Base-by-base conservation (phyloP, 2,329 filamentous ascomycete species). In the Allantophomopsis cytisporea region DNA sequence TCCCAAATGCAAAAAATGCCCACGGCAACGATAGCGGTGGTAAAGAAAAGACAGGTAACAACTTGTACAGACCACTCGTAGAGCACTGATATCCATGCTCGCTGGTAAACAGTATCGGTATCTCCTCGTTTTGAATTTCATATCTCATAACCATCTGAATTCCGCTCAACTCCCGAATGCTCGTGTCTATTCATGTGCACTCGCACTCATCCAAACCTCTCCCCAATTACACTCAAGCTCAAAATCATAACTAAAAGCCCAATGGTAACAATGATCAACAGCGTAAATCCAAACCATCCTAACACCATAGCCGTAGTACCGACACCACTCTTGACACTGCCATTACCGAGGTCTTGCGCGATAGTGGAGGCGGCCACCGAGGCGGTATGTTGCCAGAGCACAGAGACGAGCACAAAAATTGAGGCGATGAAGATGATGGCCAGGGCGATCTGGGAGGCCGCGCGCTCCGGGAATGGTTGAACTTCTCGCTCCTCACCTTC, bases 221-320 rank as follows among this genome's bases (percentile, higher is more conserved):
- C 71, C 50, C 76, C 71, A 47, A 95, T 64, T 41, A 94, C 71
- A 50, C 80, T 74, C 56, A 95, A 91, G 63, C 87, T 95, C 59
- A 96, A 65, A 53, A 95, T 94, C 87, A 96, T 96, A 54, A 95
- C 83, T 45, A 98, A 66, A 60, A 96, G 62, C 41, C 89, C 91
- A 54, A 96, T 91, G 37, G 89, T 96, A 39, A 96, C 89, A 45
- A 96, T 81, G 52, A 98, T 94, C 47, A 98, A 70, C 39, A 96
- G 61, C 16, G 84, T 82, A 55, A 98, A 96, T 33, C 85, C 84
- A 62, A 98, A 96, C 91, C 91, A 98, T 43, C 91, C 91, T 54
- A 98, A 70, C 14, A 95, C 84, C 85, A 98, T 96, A 41, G 91
- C 89, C 31, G 81, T 84, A 37, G 85, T 88, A n/a, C 88, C 88